Evolutionary conservation across 805 yeast species (phyloP), one percentile per base, ranked within the genome.

Genomic region (Myxozyma monticola): DNA sequence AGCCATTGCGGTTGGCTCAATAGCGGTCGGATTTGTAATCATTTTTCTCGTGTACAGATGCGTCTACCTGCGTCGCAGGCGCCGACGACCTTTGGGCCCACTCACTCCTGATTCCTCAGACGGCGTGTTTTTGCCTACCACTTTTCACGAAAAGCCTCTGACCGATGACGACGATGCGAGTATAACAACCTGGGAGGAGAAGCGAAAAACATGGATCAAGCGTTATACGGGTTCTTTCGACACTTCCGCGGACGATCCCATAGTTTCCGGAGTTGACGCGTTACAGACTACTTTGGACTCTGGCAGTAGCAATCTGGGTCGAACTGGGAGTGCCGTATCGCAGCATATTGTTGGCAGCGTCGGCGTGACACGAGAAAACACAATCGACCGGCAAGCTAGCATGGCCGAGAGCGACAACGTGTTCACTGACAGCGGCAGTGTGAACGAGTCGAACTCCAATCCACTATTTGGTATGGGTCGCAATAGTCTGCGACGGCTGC

Each of bases 1-100:
- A 15, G 80, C 75, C 0, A 59, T 77, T n/a, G 73, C 79, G 0
- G 72, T 76, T 1, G 60, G 75, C 9, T 64, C 76, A 4, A 79
- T 80, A 3, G 45, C 76, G 1, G 64, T 75, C 12, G 67, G 68
- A 3, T 51, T 51, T 7, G 45, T 75, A 2, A 63, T 68, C 8
- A 65, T 72, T 1, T 51, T 68, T 2, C 68, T 64, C 0, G 68
- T 70, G 9, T 63, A 65, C 8, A 61, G 65, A 0, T 64, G 64
- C 49, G 42, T 63, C 50, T 54, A 57, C 56, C 60, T 61, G 56
- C 56, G 64, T 6, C 59, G 58, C 21, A 61, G 66, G 14, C 41
- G 39, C 26, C 18, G 49, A 22, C 59, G 44, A 31, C 56, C 51
- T 5, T 33, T 49, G 2, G 57, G 54, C 9, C 51, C 57, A 8